Conservation (phyloP, 106 monocot species). For the Acanthochlamys bracteata region DNA sequence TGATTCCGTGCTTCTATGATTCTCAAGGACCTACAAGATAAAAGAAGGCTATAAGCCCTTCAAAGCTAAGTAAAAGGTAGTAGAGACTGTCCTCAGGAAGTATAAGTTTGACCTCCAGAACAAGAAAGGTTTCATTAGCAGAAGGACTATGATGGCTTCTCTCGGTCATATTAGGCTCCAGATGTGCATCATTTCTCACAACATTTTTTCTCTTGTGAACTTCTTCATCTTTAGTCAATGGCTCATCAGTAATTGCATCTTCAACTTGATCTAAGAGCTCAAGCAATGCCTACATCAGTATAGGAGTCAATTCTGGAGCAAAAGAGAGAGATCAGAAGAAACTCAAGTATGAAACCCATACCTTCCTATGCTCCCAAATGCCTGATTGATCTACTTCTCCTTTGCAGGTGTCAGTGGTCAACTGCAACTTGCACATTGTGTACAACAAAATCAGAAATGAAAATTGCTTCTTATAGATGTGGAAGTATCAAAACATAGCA, state of each 20-base stretch:
- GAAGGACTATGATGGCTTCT: conserved; percentile 1
- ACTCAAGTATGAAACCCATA: not conserved
- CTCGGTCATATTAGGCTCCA: not conserved
- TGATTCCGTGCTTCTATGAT: conserved; percentile 33
- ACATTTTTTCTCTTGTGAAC: not conserved
- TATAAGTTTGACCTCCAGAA: conserved; percentile 98
- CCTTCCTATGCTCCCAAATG: conserved; percentile 53
- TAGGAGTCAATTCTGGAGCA: not conserved
- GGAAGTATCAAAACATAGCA: too few relatives aligned
- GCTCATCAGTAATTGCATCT: conserved; percentile 77
- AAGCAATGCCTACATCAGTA: conserved; percentile 45
- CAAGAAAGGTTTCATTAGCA: conserved; percentile 51
- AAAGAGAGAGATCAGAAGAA: not conserved
- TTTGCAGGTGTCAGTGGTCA: conserved; percentile 18
- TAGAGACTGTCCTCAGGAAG: too few relatives aligned
- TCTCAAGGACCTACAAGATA: conserved; percentile 65
- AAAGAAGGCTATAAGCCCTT: too few relatives aligned
- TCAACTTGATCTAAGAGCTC: conserved; percentile 94
- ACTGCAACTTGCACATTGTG: conserved; percentile 10
- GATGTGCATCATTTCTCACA: not conserved
- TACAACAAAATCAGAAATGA: too few relatives aligned
- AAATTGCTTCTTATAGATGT: too few relatives aligned
- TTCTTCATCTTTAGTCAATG: conserved; percentile 4
- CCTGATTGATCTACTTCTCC: conserved; percentile 22
- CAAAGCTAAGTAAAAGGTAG: too few relatives aligned